Evolutionary conservation across 306 rosid species (phyloP), one percentile per base, ranked within the genome.

Genomic region (Trifolium repens): DNA sequence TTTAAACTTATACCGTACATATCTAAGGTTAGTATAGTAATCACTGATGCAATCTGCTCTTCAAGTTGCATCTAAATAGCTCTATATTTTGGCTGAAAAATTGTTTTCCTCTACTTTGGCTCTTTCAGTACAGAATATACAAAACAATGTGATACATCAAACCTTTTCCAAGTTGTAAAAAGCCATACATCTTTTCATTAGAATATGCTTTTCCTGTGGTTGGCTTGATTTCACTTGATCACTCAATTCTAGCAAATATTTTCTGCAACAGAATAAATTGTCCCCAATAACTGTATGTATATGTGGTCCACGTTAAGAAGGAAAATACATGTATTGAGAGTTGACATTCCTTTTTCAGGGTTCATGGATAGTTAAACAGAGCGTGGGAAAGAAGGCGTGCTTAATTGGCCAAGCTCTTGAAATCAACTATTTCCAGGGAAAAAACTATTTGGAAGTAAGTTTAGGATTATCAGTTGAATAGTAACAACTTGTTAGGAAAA

Each of bases 301-400:
- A 39, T 44, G 43, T 57, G 52, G 40, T 58, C 65, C 44, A 22
- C 4, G 9, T 70, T 62, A 73, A 30, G 72, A 76, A 47, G 61
- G 67, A 15, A 46, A 80, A 60, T 32, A 61, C 14, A 32, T 34
- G 60, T 54, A 58, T 58, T 43, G 30, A 58, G 81, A 64, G 43
- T 50, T 71, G 52, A 57, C 65, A 64, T 81, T 71, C 58, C 54
- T 78, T 63, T 66, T 73, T 79, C 84, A 92, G 99, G 99, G 99
- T 77, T 92, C 97, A 62, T 94, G 99, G 99, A 94, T 94, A 78
- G 99, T 90, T 47, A 94, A 94, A 84, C 99, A 92, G 77, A 92
- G 97, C 78, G 99, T 94, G 71, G 99, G 97, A 10, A 94, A 92
- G 90, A 92, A 92, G 81, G 96, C 99, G 1, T 94, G 99, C 87